Base-by-base conservation (phyloP, 2,329 filamentous ascomycete species). In the Herpotrichia juniperi region DNA sequence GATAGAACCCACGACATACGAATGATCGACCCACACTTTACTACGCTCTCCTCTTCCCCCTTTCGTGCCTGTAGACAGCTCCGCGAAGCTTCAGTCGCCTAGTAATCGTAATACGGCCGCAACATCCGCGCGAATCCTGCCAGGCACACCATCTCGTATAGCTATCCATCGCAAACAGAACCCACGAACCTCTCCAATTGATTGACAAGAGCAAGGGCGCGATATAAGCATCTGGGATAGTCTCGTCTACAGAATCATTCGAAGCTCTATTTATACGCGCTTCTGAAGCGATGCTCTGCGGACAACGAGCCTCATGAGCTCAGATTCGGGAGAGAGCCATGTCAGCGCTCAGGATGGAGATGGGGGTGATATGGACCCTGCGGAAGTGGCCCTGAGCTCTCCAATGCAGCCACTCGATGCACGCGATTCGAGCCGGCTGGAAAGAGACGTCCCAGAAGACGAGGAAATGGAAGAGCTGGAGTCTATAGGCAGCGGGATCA, bases 301-400 rank as follows among this genome's bases (percentile, higher is more conserved):
- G 66, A 67, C 69, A 65, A 71, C 71, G 69, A 75, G 74, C 80
- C 82, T 79, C 79, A 90, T 90, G 87, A 89, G 85, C 85, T 86
- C 83, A 79, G 83, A 80, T 80, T 81, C 80, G 75, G 80, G 80
- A 79, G 83, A 82, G 79, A 83, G 77, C 75, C 79, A 84, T 73
- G 81, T 81, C 75, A 83, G 83, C 78, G 83, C 78, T 77, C 78
- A 78, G 72, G 80, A 85, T 70, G 66, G 74, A 59, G 76, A 74
- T 46, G 37, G 12, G 3, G 37, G 37, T 12, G 73, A 76, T 54
- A 71, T 76, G 58, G 68, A 76, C 52, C 64, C 73, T 50, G 62
- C 74, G 66, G 81, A 84, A 49, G 76, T 81, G 55, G 80, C 79
- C 49, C 83, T 81, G n/a, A 69, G 78, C n/a, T 81, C 83, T 60